A percentile compares a stretch with the other conserved stretches of the same genome.
Conservation (phyloP, 2,329 filamentous ascomycete species). For the Colletotrichum cuscutae region DNA sequence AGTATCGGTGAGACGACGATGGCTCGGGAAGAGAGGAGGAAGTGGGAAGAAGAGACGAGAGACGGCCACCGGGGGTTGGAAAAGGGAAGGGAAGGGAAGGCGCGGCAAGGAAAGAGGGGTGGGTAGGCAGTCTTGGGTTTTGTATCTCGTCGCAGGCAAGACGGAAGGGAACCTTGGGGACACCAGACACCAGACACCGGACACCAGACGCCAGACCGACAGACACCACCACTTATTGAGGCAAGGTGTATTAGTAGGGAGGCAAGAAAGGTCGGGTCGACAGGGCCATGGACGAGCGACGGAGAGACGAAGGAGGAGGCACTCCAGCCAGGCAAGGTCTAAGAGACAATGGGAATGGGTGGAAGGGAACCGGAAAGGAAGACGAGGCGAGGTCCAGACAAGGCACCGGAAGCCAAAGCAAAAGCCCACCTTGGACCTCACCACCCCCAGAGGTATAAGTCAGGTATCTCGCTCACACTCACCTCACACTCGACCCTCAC, state of each 20-base stretch:
- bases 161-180: constrained; percentile 26
- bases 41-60: background rate
- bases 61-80: background rate
- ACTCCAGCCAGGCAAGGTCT: background rate
- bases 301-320: background rate
- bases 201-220: constrained; percentile 4
- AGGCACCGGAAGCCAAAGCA: background rate
- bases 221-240: background rate
- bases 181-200: constrained; percentile 8
- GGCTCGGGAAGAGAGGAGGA: background rate
- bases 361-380: background rate
- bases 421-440: constrained; percentile 8
- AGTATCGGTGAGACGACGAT: constrained; percentile 23
- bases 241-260: background rate
- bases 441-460: background rate
- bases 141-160: constrained; percentile 34
- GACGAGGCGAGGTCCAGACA: background rate
- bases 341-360: background rate
- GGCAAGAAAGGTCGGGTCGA: background rate
- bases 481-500: background rate
- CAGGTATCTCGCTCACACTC: background rate
- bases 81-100: constrained; percentile 11
- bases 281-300: background rate
- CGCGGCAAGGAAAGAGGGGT: constrained; percentile 18
- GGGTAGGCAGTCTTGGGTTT: constrained; percentile 32